Evolutionary conservation across 179 eudicot species (phyloP), one percentile per base, ranked within the genome.

Genomic region (Beta macrorhiza): DNA sequence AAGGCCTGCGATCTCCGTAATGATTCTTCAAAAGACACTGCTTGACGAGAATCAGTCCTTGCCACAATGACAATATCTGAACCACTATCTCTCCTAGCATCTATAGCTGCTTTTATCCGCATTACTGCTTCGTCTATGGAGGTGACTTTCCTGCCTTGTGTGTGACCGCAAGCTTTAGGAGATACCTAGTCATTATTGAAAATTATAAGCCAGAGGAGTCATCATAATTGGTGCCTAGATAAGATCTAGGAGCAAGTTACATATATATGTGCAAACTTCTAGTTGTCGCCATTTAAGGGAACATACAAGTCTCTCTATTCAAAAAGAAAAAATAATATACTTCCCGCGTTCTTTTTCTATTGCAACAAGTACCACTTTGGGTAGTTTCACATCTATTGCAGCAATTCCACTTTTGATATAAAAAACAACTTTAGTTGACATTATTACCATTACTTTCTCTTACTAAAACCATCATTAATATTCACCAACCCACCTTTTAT

Each of bases 141-240:
- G 62, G 92, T 92, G 74, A 95, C 99, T 88, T 89, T 92, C 83
- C 99, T 91, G 76, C 99, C 99, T 51, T 75, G 90, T 72, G 97
- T 95, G 79, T 95, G 99, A 83, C 99, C 99, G 79, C 99, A 95
- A 78, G 99, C 98, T 90, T 95, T 95, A 15, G 99, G 99, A 80
- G 99, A 91, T 51, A 93, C 97, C 99, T 95, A 84, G 81, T 83
- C 63, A 82, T 73, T 55, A 76, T 10, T 61, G 12, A 58, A 70
- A 79, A 83, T 15, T 70, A 82, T 76, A 76, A 82, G 80, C 80
- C 81, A 69, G 44, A 64, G 14, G 42, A 80, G 51, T 53, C 61
- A n/a, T 61, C 47, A 17, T 73, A 55, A 78, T 61, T 29, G 59
- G 11, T 73, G 20, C 62, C 57, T 14, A 55, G 11, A 22, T 10